Evolutionary conservation across 257 asterid species (phyloP).

Genomic region (Linderniella brevidens): DNA sequence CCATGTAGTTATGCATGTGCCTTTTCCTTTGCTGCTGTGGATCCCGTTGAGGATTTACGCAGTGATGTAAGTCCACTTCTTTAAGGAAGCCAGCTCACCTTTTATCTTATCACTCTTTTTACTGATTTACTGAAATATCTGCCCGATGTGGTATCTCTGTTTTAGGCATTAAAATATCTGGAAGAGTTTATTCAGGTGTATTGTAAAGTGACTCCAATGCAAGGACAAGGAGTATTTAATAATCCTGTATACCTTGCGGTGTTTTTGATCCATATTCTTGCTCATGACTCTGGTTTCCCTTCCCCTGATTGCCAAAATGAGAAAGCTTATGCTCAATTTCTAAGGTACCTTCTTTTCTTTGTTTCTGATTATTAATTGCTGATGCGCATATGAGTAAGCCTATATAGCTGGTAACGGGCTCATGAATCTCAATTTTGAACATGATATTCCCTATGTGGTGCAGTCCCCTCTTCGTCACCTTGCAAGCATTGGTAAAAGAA

Average conservation of each 20-base stretch:
- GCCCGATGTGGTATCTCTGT: not conserved
- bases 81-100: not conserved
- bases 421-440: not conserved
- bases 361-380: not conserved
- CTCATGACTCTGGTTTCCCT: conserved; percentile 55
- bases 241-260: conserved; percentile 55
- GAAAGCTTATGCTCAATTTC: conserved; percentile 33
- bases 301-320: conserved; percentile 40
- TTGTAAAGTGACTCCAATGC: conserved; percentile 31
- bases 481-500: conserved; percentile 39
- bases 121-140: not conserved
- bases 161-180: conserved; percentile 42
- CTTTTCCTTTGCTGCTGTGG: conserved; percentile 43
- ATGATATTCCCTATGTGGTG: conserved; percentile 11
- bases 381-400: not conserved
- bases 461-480: conserved; percentile 61
- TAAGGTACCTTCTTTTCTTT: conserved; percentile 30
- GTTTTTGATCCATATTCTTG: conserved; percentile 65
- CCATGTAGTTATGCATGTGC: conserved; percentile 88
- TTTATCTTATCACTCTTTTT: not conserved
- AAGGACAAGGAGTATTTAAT: conserved; percentile 30
- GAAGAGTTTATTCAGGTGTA: conserved; percentile 33
- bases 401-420: not conserved
- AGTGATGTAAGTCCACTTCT: conserved; percentile 31
- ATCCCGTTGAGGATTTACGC: conserved; percentile 33